These are phyloP conservation scores for Linnemannia zychae DNA, from an alignment of 192 early-diverging fungal species.

Conservation along the genomic window DNA sequence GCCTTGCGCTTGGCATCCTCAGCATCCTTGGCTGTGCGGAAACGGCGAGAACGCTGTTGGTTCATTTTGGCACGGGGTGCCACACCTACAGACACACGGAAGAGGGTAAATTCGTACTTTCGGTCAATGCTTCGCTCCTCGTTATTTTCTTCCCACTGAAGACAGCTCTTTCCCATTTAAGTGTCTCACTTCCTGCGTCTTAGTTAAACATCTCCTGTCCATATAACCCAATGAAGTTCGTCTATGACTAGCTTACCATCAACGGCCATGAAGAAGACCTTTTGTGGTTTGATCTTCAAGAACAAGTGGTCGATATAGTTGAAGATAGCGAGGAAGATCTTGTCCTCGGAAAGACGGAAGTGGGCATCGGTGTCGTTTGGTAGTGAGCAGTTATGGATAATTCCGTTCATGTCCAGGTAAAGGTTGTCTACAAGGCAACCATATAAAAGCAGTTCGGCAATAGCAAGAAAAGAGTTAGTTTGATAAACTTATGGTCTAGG, in stretches of 20 bases:
- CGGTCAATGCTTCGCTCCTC: background rate
- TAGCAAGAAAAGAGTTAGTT: background rate
- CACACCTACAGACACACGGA: conserved; percentile 69
- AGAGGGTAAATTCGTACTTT: background rate
- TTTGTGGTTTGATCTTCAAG: conserved; percentile 91
- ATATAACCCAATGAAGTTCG: background rate
- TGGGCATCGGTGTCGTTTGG: conserved; percentile 91
- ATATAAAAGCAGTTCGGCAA: too few species aligned
- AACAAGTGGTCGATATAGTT: conserved; percentile 97
- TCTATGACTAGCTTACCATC: conserved; percentile 66
- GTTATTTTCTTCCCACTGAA: background rate
- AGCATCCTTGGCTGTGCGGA: conserved; percentile 92
- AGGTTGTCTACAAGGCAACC: conserved; percentile 86
- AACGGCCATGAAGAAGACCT: conserved; percentile 95
- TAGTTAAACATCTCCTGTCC: too few species aligned
- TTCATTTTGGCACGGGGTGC: conserved; percentile 99
- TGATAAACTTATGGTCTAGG: background rate
- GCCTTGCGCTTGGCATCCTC: conserved; percentile 75
- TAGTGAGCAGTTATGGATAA: conserved; percentile 97
- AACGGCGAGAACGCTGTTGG: conserved; percentile 96
- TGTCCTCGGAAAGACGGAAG: conserved; percentile 91
- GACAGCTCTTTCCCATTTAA: background rate
- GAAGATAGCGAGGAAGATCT: conserved; percentile 95
- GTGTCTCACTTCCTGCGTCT: background rate
- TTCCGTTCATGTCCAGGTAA: conserved; percentile 99